Evolutionary conservation across 805 yeast species (phyloP), one percentile per base, ranked within the genome.

Genomic region (Torulaspora franciscae): DNA sequence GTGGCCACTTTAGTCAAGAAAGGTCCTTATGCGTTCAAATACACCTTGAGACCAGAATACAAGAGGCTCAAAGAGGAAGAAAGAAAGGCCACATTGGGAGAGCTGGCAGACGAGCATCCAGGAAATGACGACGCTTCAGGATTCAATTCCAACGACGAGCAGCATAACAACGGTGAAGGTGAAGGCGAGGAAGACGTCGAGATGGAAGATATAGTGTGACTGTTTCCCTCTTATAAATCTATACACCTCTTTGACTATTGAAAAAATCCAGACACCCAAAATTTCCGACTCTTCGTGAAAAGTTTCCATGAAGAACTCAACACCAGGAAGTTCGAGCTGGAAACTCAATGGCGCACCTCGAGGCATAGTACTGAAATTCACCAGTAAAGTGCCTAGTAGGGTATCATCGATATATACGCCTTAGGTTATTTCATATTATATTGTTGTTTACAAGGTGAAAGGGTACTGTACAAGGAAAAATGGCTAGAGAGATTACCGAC

Each of bases 21-120:
- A 62, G 99, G 99, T 11, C 96, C 99, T 1, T 91, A 91, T 63
- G 95, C 97, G 1, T 76, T 89, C 62, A 90, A 86, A 67, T 93
- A 90, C 67, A 83, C 89, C 47, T 72, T 93, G 59, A 86, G 85
- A 68, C 93, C 88, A 13, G 98, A 93, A 67, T 93, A 85, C 67
- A 87, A 83, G 69, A 81, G 79, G 56, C 73, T 87, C 59, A 74
- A 73, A 59, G 95, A 85, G 54, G 85, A 81, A 17, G 91, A 84
- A 64, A 75, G 87, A 63, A 83, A 82, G 15, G 86, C 76, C 2
- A 75, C 76, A 38, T 69, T 80, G 33, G 85, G 84, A 15, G 81
- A 72, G 30, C 64, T 70, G 17, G 75, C 64, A 1, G 60, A 60
- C 42, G 64, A 60, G 26, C 61, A 55, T 44, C 17, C 41, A 17